Evolutionary conservation across 2,329 filamentous ascomycete genomes (phyloP), one percentile per base, ranked within the genome.

Genomic region (Alternaria sp.): DNA sequence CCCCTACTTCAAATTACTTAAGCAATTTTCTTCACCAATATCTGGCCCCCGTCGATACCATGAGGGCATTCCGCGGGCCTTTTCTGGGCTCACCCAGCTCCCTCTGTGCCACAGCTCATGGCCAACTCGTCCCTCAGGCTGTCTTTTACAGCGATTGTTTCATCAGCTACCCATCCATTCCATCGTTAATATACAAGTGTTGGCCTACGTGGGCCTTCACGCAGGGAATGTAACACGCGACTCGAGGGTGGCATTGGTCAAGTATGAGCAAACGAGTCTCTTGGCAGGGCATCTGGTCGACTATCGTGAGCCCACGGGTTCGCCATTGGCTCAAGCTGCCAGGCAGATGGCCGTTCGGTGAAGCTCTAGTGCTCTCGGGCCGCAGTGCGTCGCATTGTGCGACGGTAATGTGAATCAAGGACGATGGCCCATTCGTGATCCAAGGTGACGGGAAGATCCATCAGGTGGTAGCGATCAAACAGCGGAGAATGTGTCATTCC

Each of bases 391-490:
- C 30, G 47, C 30, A 57, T 63, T 43, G 53, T 56, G 28, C 44
- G 38, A 53, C 58, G n/a, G 36, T n/a, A 39, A 52, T 20, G 59
- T 65, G 57, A 66, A 61, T 61, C 57, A 63, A 54, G 22, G 49
- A 59, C 53, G 61, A 63, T 58, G 57, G 30, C 28, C 48, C 48
- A 49, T 54, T 57, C 51, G 47, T 57, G 43, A 38, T 46, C 48
- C 57, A 54, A 43, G n/a, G 44, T 57, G 57, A 64, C 48, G 11
- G 47, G 39, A 44, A 16, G 22, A 38, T 53, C 46, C 55, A 61
- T 65, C 65, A 70, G 62, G 59, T 54, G 63, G 47, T 47, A 43
- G 16, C 22, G 9, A 7, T 54, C 70, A 69, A 70, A 71, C 72
- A 64, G 51, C 58, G 43, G 36, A 2, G 22, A 20, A 42, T 51